A percentile compares a stretch with the other conserved stretches of the same genome.
Evolutionary conservation across 805 yeast genomes (phyloP).

Genomic region (Cyberlindnera maclurae): DNA sequence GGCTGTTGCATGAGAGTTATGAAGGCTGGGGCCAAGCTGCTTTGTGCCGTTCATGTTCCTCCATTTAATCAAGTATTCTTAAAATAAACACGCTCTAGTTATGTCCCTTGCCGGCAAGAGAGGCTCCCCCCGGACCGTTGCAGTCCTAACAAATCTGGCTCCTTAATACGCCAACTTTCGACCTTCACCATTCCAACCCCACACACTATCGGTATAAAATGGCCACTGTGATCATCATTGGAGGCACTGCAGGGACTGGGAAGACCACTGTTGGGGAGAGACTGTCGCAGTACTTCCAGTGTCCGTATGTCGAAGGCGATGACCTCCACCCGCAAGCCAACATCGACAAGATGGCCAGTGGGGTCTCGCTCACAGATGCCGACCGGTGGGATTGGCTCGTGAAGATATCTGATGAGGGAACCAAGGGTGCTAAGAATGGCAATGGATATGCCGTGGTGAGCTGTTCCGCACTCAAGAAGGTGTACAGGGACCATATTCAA

Average conservation of each 20-base stretch:
- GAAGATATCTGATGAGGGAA: conserved; percentile 36
- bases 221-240: conserved; percentile 52
- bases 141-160: no score
- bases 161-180: no score
- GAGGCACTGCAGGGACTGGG: conserved; percentile 97
- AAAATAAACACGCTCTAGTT: no score
- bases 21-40: no score
- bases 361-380: conserved; percentile 77
- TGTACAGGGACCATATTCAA: conserved; percentile 61
- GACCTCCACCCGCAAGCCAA: conserved; percentile 64
- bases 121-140: no score
- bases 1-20: no score
- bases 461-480: conserved; percentile 78
- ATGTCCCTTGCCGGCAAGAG: no score
- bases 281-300: conserved; percentile 37
- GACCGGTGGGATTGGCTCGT: conserved; percentile 91
- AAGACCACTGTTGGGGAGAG: conserved; percentile 69
- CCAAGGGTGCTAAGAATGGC: conserved; percentile 30
- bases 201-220: neutral
- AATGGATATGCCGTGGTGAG: conserved; percentile 44
- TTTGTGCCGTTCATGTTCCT: no score
- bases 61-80: no score
- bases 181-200: no score
- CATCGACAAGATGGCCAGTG: conserved; percentile 74
- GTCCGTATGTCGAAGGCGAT: conserved; percentile 83